Base-by-base conservation (phyloP, 192 early-diverging fungal genomes). In the Mortierella antarctica region DNA sequence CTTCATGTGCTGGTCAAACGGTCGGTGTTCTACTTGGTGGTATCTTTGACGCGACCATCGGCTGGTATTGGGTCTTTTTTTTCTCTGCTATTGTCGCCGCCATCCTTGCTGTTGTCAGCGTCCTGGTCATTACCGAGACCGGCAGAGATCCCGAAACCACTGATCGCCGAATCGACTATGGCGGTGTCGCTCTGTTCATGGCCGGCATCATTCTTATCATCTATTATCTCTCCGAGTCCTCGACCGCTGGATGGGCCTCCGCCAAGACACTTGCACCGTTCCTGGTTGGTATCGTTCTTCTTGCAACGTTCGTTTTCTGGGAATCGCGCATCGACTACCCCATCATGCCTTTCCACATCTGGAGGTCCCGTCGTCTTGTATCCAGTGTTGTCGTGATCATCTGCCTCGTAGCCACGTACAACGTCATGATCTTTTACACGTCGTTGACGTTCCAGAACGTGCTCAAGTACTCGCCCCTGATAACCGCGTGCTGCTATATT, bases 361-460 rank as follows among this genome's bases (percentile, higher is more conserved):
- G 81, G 74, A 72, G 69, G 74, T 67, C 64, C 20, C 74, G 81
- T 44, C 66, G 80, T 13, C 83, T 85, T 54, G 57, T 57, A 12
- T 73, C 77, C 49, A 60, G 58, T 2, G 70, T 83, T 56, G 15
- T 54, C 7, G 41, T 67, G n/a, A 56, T 67, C 39, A 56, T 56
- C 53, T 52, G 65, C 14, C 10, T 47, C 42, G 56, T 51, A 12
- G 73, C 73, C 4, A 60, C 73, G 8, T 85, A 82, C 54, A 68
- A 63, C 42, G 61, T 55, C 18, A 78, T 82, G 56, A 72, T 83
- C 23, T 85, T 82, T 62, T 71, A 64, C 17, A 41, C 78, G 1
- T 82, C 84, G 13, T 57, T 85, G 52, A 78, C 73, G 20, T 85
- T 83, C 72, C 80, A 85, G 60, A 69, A 83, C 17, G 64, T 74